Evolutionary conservation across 257 asterid genomes (phyloP).

Genomic region (Solanum chaucha): DNA sequence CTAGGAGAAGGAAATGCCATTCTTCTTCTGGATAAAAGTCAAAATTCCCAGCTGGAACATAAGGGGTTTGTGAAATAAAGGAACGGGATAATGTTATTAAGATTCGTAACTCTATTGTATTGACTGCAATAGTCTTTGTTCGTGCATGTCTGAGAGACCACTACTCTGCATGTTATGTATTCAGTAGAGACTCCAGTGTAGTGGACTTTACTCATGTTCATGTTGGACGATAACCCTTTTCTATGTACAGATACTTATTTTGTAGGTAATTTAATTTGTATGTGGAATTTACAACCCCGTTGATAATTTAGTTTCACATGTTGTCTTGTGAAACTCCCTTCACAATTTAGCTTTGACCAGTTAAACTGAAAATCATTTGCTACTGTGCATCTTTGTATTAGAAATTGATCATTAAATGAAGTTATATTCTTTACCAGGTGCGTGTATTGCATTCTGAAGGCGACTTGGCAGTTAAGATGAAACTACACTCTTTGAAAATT

Average conservation of each 20-base stretch:
- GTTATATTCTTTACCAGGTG: conserved; percentile 45
- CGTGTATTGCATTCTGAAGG: conserved; percentile 59
- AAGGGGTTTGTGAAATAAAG: neutral
- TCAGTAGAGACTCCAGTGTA: neutral
- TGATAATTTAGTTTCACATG: neutral
- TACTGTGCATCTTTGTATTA: conserved; percentile 6
- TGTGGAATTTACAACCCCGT: neutral
- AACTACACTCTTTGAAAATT: conserved; percentile 88
- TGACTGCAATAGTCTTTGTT: neutral
- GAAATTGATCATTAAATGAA: neutral
- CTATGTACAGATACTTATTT: neutral
- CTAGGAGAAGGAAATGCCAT: neutral
- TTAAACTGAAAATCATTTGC: neutral
- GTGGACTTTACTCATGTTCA: neutral
- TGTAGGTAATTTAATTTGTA: neutral
- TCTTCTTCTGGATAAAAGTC: neutral
- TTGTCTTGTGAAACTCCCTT: neutral
- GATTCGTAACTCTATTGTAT: neutral
- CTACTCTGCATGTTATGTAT: neutral
- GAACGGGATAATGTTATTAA: neutral
- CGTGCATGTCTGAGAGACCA: neutral
- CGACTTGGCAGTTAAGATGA: conserved; percentile 73
- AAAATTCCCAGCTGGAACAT: neutral
- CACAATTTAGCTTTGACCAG: neutral
- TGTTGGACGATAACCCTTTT: neutral